These are phyloP conservation scores for Brettanomyces naardenensis DNA, from an alignment of 805 yeast species.

Conservation along the genomic window DNA sequence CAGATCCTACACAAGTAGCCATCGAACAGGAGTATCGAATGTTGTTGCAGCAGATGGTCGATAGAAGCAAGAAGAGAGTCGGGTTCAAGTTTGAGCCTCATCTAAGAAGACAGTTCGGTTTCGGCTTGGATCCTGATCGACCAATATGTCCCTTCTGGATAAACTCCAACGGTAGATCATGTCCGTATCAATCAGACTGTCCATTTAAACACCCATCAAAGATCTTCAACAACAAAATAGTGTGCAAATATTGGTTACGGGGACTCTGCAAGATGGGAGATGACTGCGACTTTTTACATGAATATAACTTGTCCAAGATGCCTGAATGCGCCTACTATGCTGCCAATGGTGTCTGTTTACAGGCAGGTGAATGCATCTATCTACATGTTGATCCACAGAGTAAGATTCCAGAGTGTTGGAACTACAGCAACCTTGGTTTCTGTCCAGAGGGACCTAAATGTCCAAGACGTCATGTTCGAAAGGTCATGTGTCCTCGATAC, in stretches of 20 bases:
- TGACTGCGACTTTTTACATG: constrained; percentile 93
- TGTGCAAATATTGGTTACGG: constrained; percentile 96
- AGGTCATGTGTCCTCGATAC: constrained; percentile 68
- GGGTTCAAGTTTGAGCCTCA: constrained; percentile 70
- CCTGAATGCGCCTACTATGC: constrained; percentile 91
- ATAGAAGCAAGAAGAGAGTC: constrained; percentile 6
- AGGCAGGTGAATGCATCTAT: constrained; percentile 89
- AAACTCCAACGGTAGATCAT: constrained; percentile 48
- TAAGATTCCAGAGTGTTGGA: constrained; percentile 80
- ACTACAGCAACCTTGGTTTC: constrained; percentile 75
- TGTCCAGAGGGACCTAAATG: constrained; percentile 91
- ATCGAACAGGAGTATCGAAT: constrained; percentile 9
- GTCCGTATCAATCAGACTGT: constrained; percentile 83
- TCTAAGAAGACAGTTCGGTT: constrained; percentile 67
- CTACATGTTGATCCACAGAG: constrained; percentile 85
- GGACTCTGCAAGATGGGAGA: constrained; percentile 96
- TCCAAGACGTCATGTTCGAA: constrained; percentile 69
- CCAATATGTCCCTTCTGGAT: constrained; percentile 74
- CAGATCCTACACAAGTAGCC: constrained; percentile 7
- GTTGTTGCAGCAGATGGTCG: constrained; percentile 10
- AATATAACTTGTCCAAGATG: constrained; percentile 88
- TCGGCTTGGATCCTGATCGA: constrained; percentile 81
- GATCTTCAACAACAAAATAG: constrained; percentile 65
- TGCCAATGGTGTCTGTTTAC: constrained; percentile 81
- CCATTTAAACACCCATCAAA: constrained; percentile 73